Evolutionary conservation across 225 moss, liverwort and hornwort genomes (phyloP).

Genomic region (Polytrichum formosum): DNA sequence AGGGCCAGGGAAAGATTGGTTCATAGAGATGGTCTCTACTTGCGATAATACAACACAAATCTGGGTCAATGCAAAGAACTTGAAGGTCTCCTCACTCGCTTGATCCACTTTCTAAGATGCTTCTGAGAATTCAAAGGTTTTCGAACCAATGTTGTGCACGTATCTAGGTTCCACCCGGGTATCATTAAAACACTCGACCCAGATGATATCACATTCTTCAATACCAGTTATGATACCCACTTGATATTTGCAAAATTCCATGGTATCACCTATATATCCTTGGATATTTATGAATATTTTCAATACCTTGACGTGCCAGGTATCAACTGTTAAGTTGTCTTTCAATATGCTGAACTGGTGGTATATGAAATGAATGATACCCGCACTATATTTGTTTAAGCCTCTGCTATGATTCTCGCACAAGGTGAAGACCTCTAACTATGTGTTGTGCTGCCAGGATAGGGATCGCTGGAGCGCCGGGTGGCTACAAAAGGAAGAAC

Average conservation of each 20-base stretch:
- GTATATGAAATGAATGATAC: no score
- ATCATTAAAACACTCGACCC: no score
- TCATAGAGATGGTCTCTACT: conserved; percentile 92
- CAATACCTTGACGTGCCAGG: no score
- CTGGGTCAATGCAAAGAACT: conserved; percentile 79
- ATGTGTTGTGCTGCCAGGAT: conserved; percentile 41
- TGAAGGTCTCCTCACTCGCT: conserved; percentile 51
- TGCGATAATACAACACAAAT: conserved; percentile 83
- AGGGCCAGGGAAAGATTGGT: conserved; percentile 83
- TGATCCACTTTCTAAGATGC: not conserved
- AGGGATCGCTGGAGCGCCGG: conserved; percentile 94
- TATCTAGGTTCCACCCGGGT: no score
- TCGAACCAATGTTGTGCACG: no score
- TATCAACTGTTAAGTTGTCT: no score
- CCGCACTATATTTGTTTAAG: not conserved
- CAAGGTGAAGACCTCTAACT: not conserved
- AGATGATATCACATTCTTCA: not conserved
- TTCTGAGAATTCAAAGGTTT: no score
- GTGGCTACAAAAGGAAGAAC: conserved; percentile 83
- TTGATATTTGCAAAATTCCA: not conserved
- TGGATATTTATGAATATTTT: no score
- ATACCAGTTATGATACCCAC: not conserved
- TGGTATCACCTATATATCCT: no score
- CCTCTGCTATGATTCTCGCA: no score
- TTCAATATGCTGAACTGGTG: no score